Evolutionary conservation across 768 basidiomycete species (phyloP).

Genomic region (Serendipita sp.): DNA sequence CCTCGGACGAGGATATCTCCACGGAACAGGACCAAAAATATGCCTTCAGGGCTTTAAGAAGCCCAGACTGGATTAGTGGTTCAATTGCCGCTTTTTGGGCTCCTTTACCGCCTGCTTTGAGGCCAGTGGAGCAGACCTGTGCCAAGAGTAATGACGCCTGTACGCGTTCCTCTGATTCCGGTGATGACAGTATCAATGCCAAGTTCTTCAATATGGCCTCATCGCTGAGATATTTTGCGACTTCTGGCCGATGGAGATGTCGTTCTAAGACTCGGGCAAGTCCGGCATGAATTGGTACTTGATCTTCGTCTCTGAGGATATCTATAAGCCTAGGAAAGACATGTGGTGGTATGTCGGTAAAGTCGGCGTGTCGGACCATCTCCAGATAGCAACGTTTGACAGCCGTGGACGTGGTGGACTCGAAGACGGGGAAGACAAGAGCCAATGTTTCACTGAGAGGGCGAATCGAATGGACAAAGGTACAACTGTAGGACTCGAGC

Average conservation of each 20-base stretch:
- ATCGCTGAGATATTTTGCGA: not conserved
- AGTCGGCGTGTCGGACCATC: constrained; percentile 1
- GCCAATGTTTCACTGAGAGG: not conserved
- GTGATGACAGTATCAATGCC: not conserved
- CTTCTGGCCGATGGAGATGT: not conserved
- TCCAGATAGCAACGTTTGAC: constrained; percentile 1
- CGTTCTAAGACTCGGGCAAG: not conserved
- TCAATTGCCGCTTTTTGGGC: not conserved
- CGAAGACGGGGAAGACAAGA: not conserved
- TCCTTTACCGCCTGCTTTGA: not conserved
- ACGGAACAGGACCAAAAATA: not conserved
- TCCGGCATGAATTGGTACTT: not conserved
- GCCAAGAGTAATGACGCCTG: not conserved
- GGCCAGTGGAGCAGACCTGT: not conserved
- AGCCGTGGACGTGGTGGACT: not conserved
- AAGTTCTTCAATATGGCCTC: not conserved
- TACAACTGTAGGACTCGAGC: not conserved
- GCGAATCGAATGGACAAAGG: constrained; percentile 1
- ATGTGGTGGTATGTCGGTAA: not conserved
- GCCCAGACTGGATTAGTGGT: not conserved
- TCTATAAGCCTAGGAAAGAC: not conserved
- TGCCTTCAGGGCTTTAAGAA: not conserved
- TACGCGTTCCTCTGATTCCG: not conserved
- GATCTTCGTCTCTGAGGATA: not conserved
- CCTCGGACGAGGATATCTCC: not conserved